Percentiles rank a stretch among this genome's conserved stretches.
Conservation (phyloP, 257 asterid species). For the Fraxinus pennsylvanica region DNA sequence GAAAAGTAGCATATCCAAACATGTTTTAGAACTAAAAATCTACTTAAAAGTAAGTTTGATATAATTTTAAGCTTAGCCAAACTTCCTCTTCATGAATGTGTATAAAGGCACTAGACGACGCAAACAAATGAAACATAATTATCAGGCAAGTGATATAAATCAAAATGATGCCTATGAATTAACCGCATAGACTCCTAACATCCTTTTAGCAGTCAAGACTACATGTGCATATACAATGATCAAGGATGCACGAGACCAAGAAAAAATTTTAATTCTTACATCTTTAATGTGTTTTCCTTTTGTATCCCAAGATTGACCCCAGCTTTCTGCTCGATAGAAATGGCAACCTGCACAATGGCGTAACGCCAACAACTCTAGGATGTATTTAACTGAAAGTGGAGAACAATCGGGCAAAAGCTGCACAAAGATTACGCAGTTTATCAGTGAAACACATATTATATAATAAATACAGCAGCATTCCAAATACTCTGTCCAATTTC, state of each 20-base stretch:
- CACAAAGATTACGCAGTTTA: constrained; percentile 16
- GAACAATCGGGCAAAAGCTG: constrained; percentile 97
- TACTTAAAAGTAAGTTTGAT: too few relatives aligned
- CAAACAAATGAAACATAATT: not conserved
- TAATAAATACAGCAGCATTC: not conserved
- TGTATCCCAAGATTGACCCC: constrained; percentile 78
- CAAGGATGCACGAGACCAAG: constrained; percentile 13
- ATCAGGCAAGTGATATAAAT: not conserved
- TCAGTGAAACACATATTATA: constrained; percentile 7
- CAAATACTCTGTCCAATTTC: not conserved
- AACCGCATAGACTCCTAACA: not conserved
- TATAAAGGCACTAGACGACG: not conserved
- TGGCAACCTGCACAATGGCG: constrained; percentile 89
- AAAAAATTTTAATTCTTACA: constrained; percentile 45
- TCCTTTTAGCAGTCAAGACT: not conserved
- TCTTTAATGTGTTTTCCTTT: constrained; percentile 77
- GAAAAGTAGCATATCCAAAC: not conserved
- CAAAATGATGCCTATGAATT: not conserved
- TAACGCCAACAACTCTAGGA: constrained; percentile 63
- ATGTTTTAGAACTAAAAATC: not conserved
- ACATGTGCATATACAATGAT: not conserved
- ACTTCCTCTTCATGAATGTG: not conserved
- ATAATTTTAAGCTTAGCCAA: not conserved
- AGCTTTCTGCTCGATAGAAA: constrained; percentile 80
- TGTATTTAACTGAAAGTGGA: constrained; percentile 67